A percentile compares a stretch with the other conserved stretches of the same genome.
Evolutionary conservation across 2,329 filamentous ascomycete genomes (phyloP).

Genomic region (Phaeosphaeriaceae sp.): DNA sequence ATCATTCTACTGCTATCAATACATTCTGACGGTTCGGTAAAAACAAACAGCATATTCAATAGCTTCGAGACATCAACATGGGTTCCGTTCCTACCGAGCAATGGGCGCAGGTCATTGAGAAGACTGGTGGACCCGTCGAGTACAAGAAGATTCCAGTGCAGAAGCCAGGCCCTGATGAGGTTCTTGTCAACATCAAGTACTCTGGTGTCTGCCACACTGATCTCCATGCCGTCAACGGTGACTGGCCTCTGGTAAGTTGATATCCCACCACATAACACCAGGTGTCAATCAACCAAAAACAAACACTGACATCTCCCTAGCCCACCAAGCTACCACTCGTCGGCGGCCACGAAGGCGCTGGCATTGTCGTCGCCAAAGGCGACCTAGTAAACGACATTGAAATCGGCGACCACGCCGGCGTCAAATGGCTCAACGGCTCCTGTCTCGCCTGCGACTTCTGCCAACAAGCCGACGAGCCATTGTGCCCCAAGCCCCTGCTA

Average conservation of each 20-base stretch:
- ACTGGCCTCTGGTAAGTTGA: constrained; percentile 74
- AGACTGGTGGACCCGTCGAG: constrained; percentile 72
- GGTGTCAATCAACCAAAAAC: too few species aligned
- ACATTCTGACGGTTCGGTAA: not conserved
- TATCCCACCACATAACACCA: not conserved
- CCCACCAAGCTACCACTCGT: constrained; percentile 83
- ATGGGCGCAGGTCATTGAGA: constrained; percentile 90
- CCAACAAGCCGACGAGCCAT: constrained; percentile 78
- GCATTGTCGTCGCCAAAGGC: constrained; percentile 81
- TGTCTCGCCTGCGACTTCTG: constrained; percentile 87
- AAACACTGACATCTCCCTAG: constrained; percentile 26
- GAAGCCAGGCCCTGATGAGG: constrained; percentile 84
- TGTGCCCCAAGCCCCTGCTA: constrained; percentile 76
- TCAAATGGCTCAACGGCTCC: constrained; percentile 91
- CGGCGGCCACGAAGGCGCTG: constrained; percentile 80
- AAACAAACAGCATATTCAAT: not conserved
- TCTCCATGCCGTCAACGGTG: constrained; percentile 80
- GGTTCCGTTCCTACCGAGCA: constrained; percentile 77
- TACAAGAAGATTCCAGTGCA: constrained; percentile 85
- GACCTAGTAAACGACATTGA: constrained; percentile 75
- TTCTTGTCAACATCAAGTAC: constrained; percentile 90
- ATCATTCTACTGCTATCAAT: not conserved
- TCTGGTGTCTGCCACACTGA: constrained; percentile 92
- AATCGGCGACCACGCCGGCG: constrained; percentile 83
- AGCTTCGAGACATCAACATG: constrained; percentile 43